Percentiles rank a stretch among this genome's conserved stretches.
Conservation (phyloP, 768 basidiomycete species). For the Boletus fagicola region DNA sequence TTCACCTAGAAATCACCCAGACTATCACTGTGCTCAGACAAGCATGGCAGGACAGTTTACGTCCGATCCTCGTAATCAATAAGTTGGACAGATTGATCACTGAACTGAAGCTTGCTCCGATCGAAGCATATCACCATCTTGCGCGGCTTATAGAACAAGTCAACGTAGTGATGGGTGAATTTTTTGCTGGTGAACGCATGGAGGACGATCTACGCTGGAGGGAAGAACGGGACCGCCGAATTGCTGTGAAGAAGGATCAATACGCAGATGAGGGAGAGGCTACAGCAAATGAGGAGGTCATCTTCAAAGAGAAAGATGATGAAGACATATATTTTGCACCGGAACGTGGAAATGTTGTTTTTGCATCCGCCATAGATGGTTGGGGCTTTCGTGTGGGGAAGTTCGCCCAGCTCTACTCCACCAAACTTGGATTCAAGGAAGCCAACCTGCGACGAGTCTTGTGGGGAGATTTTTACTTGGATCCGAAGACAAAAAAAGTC, state of each 20-base stretch:
- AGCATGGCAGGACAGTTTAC: slow-evolving; percentile 87
- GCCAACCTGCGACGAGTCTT: slow-evolving; percentile 78
- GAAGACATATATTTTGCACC: slow-evolving; percentile 98
- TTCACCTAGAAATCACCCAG: slow-evolving; percentile 39
- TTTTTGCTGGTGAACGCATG: slow-evolving; percentile 95
- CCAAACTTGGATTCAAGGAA: slow-evolving; percentile 90
- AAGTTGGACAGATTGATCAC: slow-evolving; percentile 93
- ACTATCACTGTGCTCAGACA: slow-evolving; percentile 94
- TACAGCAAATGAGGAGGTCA: slow-evolving; percentile 54
- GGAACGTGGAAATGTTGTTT: slow-evolving; percentile 92
- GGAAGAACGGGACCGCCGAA: slow-evolving; percentile 83
- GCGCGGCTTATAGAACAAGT: slow-evolving; percentile 92
- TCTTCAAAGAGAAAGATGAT: slow-evolving; percentile 94
- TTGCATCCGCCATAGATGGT: slow-evolving; percentile 93
- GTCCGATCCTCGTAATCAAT: slow-evolving; percentile 94
- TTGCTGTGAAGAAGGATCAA: slow-evolving; percentile 72
- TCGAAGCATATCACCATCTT: slow-evolving; percentile 95
- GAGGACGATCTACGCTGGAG: slow-evolving; percentile 93
- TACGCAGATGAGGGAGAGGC: slow-evolving; percentile 66
- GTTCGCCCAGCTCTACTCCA: slow-evolving; percentile 89
- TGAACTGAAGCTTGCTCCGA: slow-evolving; percentile 86
- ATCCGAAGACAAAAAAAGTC: slow-evolving; percentile 92
- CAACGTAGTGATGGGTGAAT: slow-evolving; percentile 96
- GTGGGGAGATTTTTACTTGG: slow-evolving; percentile 98
- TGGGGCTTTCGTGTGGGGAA: slow-evolving; percentile 96